Base-by-base conservation (phyloP, 768 basidiomycete genomes). In the Cystofilobasidium macerans region DNA sequence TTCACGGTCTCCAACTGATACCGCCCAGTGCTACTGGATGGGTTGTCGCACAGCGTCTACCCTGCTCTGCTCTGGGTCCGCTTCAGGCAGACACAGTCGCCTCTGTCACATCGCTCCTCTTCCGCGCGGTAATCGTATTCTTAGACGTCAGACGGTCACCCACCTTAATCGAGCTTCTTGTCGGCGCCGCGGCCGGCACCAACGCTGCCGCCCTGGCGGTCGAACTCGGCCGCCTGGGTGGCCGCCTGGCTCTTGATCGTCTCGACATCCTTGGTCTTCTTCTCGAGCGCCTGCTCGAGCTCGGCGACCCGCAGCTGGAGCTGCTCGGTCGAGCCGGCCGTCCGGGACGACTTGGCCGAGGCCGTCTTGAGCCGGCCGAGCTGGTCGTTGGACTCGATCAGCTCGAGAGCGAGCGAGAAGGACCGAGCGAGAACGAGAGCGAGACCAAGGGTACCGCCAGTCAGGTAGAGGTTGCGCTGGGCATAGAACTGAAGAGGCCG, bases 351-450 rank as follows among this genome's bases (percentile, higher is more conserved):
- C 40, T 73, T 71, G 8, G 78, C 76, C 32, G 75, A 74, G 68
- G 78, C 76, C 71, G 85, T 81, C 80, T 93, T 91, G 67, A 97
- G 75, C 71, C 87, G 85, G 24, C 84, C 84, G 73, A 88, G 88
- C 72, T 89, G 84, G 71, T 93, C 92, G 76, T 94, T 89, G 0
- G 85, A 83, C 70, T 89, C 85, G 69, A 97, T 86, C 70, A 95
- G 85, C 74, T 97, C 90, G 72, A 92, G 84, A 54, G 88, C 83
- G 75, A 98, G 88, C 75, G 86, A 86, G 79, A 97, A 97, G 4
- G 87, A 88, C 71, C 93, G 86, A 2, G 92, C 87, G 70, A 97
- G 84, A 71, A 95, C 86, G 64, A 98, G 85, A 12, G 94, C 95
- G 26, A 99, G 85, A 85, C 97, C 95, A 54, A 99, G 81, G 67